These are phyloP conservation scores for Arthrobotrys entomopaga DNA, from an alignment of 2,329 filamentous ascomycete genomes.

Conservation along the genomic window DNA sequence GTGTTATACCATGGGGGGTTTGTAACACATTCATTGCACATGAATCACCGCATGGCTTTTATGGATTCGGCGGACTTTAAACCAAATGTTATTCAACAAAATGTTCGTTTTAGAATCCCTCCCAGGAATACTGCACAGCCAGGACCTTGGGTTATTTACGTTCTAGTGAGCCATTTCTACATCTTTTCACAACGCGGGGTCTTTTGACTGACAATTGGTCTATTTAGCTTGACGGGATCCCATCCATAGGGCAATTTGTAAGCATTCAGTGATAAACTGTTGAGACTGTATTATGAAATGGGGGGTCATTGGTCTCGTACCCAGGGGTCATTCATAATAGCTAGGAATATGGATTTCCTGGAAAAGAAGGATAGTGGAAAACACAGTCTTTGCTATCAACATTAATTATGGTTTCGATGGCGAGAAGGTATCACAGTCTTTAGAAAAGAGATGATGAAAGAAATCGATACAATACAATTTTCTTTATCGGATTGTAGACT, in stretches of 20 bases:
- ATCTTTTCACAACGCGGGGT: not conserved
- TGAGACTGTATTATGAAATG: not conserved
- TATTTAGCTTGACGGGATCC: conserved; percentile 65
- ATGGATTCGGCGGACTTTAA: conserved; percentile 67
- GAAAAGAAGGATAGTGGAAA: too few relatives aligned
- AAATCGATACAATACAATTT: too few relatives aligned
- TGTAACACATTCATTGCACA: conserved; percentile 71
- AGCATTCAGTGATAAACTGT: conserved; percentile 34
- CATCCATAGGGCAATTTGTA: conserved; percentile 67
- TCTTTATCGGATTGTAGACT: too few relatives aligned
- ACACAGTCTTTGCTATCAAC: too few relatives aligned
- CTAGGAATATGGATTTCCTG: too few relatives aligned
- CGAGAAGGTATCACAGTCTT: too few relatives aligned
- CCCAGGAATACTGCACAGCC: conserved; percentile 69
- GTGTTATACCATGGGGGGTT: conserved; percentile 70
- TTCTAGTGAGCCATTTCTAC: conserved; percentile 61
- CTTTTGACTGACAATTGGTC: not conserved
- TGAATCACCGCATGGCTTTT: conserved; percentile 70
- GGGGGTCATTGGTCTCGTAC: too few relatives aligned
- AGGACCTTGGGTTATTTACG: conserved; percentile 71
- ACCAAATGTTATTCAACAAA: conserved; percentile 63
- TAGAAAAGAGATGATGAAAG: too few relatives aligned
- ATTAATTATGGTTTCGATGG: too few relatives aligned
- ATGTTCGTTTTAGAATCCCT: conserved; percentile 67
- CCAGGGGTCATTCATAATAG: too few relatives aligned